Percentiles rank a stretch among this genome's conserved stretches.
phyloP scores from a whole-genome alignment of 129 eudicot species.

The Kitagawia praeruptora region DNA sequence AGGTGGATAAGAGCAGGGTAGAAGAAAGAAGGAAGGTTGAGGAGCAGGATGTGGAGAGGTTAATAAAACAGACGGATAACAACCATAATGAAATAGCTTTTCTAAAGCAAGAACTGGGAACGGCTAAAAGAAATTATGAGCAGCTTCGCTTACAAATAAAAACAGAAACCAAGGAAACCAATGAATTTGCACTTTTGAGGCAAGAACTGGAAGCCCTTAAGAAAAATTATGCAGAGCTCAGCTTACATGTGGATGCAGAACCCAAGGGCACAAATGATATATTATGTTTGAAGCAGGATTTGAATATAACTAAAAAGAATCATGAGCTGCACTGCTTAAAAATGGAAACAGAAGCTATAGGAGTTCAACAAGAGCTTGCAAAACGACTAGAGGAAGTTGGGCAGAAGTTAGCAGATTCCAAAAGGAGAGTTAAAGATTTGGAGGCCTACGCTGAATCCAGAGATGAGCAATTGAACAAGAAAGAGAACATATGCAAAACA shows the following conservation, averaged over 20 bases:
- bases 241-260: conserved; percentile 29
- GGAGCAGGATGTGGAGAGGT: conserved; percentile 32
- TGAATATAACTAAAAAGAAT: conserved; percentile 38
- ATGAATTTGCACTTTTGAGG: conserved; percentile 33
- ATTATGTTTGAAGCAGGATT: conserved; percentile 41
- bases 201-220: conserved; percentile 46
- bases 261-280: conserved; percentile 33
- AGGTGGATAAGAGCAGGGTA: conserved; percentile 5
- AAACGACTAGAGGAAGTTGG: conserved; percentile 35
- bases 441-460: conserved; percentile 45
- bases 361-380: conserved; percentile 50
- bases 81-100: conserved; percentile 28
- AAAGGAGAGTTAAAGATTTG: conserved; percentile 41
- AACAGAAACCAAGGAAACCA: conserved; percentile 28
- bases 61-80: conserved; percentile 34
- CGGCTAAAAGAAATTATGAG: conserved; percentile 34
- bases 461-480: conserved; percentile 49
- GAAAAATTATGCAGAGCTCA: conserved; percentile 32
- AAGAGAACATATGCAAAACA: conserved; percentile 50
- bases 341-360: conserved; percentile 35
- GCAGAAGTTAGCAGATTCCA: conserved; percentile 41
- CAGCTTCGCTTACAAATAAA: conserved; percentile 30
- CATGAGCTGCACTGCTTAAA: conserved; percentile 33
- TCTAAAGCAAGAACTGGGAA: conserved; percentile 51
- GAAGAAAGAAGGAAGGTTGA: conserved; percentile 45